Percentiles rank a stretch among this genome's conserved stretches.
Evolutionary conservation across 192 early-diverging fungal genomes (phyloP).

Genomic region (Backusella luteola): DNA sequence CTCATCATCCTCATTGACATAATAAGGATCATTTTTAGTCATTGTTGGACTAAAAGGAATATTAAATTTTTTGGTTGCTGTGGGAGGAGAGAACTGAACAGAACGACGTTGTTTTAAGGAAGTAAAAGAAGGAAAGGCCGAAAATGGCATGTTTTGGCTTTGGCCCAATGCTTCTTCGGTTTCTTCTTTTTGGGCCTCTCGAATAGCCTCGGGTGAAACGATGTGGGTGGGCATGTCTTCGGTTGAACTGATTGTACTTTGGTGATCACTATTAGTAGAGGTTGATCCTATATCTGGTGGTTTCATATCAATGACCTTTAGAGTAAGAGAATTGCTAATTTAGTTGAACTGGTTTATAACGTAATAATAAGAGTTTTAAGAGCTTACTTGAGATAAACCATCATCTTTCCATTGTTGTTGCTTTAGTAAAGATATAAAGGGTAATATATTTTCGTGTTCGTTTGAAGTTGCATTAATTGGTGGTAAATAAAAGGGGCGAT

Average conservation of each 20-base stretch:
- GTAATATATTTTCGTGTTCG: slow-evolving; percentile 2
- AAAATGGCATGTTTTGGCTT: slow-evolving; percentile 16
- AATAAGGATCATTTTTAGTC: slow-evolving; percentile 5
- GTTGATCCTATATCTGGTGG: not conserved
- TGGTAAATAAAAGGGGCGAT: not conserved
- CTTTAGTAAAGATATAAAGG: not conserved
- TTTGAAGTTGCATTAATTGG: slow-evolving; percentile 7
- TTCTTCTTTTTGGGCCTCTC: slow-evolving; percentile 30
- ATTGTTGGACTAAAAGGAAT: not conserved
- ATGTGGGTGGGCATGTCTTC: slow-evolving; percentile 22
- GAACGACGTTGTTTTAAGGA: slow-evolving; percentile 18
- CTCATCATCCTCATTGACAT: not conserved
- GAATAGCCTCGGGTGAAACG: slow-evolving; percentile 33
- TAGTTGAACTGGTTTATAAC: not conserved
- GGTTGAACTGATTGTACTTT: not conserved
- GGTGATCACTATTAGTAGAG: not conserved
- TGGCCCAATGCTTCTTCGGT: slow-evolving; percentile 24
- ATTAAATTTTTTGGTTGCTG: not conserved
- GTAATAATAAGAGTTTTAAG: not conserved
- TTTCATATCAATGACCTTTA: slow-evolving; percentile 2
- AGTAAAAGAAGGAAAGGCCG: slow-evolving; percentile 20
- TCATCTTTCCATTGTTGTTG: slow-evolving; percentile 6
- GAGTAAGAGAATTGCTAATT: not conserved
- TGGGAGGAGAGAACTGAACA: not conserved
- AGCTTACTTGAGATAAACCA: not conserved